Evolutionary conservation across 2,329 filamentous ascomycete species (phyloP), one percentile per base, ranked within the genome.

Genomic region (Nemania sp.): DNA sequence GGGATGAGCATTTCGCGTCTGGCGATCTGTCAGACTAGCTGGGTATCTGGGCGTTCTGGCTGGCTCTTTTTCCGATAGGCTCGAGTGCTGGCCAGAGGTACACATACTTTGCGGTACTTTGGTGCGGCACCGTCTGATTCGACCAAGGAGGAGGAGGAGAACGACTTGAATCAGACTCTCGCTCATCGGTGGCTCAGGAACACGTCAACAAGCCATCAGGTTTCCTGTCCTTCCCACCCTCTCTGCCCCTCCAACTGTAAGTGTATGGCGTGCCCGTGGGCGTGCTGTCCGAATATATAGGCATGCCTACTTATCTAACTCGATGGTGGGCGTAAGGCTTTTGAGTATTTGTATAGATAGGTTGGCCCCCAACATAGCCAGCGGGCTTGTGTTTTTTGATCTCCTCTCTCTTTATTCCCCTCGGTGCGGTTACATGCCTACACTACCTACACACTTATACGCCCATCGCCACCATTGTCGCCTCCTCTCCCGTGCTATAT

Each of bases 121-220:
- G 7, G 4, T 29, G 25, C 25, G 25, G 25, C 7, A 7, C 25
- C 7, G 25, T 53, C 9, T 37, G 48, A 37, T 37, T 57, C 32
- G 46, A 54, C 46, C 54, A 52, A 57, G 53, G 54, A 48, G 59
- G 58, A 57, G 53, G 54, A 48, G 45, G 20, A 17, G 56, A 39
- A 32, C 46, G 47, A 5, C 54, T 55, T 60, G 61, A 63, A 61
- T 61, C 58, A 64, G 54, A 49, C 52, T 54, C 43, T 29, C 46
- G 54, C 52, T 56, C 56, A 55, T 59, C 60, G 53, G 60, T 56
- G 60, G 60, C 52, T 21, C 35, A 49, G 42, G 57, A 57, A 60
- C 60, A 63, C 60, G 60, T 63, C 60, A 60, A 63, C 46, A 46
- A 46, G 35, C 37, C 37, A 57, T 60, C 53, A 48, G 37, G 49